Evolutionary conservation across 2,329 filamentous ascomycete genomes (phyloP), one percentile per base, ranked within the genome.

Genomic region (Arthrobotrys sphaeroides): DNA sequence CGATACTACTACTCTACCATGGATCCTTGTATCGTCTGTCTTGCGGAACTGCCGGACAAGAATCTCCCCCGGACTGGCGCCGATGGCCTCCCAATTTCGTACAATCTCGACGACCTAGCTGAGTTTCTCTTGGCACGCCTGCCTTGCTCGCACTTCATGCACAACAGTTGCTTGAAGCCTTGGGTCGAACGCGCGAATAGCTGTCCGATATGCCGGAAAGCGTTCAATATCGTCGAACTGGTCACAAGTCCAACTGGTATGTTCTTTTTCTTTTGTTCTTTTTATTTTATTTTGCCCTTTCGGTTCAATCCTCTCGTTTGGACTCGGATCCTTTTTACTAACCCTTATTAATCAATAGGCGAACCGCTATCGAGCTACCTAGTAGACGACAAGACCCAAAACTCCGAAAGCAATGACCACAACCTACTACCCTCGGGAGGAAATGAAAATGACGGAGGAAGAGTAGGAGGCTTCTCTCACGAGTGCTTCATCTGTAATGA

Each of bases 161-260:
- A 99, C 84, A 90, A 99, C 84, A 89, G 91, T 61, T 99, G 95
- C 83, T 87, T 99, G 79, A 91, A 91, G 80, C 92, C 93, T 79
- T 99, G 95, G 95, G 93, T 94, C 49, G 92, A 96, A 83, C 91
- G 96, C 82, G 94, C 95, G 78, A 99, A 98, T 84, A 97, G 94
- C 82, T 99, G 95, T 83, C 95, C 95, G 49, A 97, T 99, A 83
- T 99, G 95, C 84, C 91, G 95, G 79, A 91, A 92, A 80, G 89
- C 88, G 77, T 98, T 99, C 85, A 94, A 98, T 83, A 85, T 90
- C 80, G 94, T 99, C 78, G 89, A 95, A 82, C 89, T 99, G 77
- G 91, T 91, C 82, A 72, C 66, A 12, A 73, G 53, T 47, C 60
- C 69, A 26, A 78, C 61, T 13, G 72, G 77, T 77, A 70, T 28